Conservation (phyloP, 2,329 filamentous ascomycete species). For the Xylaria sp. region DNA sequence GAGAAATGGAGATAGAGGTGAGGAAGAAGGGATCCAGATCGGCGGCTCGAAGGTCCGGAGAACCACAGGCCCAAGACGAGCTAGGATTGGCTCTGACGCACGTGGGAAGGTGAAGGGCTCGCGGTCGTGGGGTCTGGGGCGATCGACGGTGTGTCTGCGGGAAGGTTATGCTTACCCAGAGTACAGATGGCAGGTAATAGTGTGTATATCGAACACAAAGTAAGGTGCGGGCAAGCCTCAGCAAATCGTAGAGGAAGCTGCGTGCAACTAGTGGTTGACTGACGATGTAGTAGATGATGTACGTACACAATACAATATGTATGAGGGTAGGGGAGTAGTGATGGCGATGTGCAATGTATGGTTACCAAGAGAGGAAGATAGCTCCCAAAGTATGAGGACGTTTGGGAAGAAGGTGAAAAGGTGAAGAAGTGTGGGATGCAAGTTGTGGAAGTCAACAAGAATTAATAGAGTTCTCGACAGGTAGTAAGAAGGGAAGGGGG, state of each 20-base stretch:
- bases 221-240: conserved; percentile 26
- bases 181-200: conserved; percentile 18
- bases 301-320: conserved; percentile 17
- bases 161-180: conserved; percentile 29
- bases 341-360: not conserved
- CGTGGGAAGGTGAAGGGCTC: conserved; percentile 27
- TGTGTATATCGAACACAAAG: conserved; percentile 21
- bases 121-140: not conserved
- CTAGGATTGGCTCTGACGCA: not conserved
- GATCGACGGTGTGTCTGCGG: not conserved
- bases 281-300: conserved; percentile 14
- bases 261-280: conserved; percentile 4
- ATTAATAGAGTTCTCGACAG: not conserved
- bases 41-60: conserved; percentile 7
- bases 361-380: not conserved
- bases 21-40: conserved; percentile 23
- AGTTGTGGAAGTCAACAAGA: not conserved
- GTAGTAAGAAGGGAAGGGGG: not conserved
- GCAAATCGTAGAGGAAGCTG: conserved; percentile 28
- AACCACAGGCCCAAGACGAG: conserved; percentile 22
- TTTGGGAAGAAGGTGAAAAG: conserved; percentile 1
- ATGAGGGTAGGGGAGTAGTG: conserved; percentile 7
- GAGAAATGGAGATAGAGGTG: conserved; percentile 37
- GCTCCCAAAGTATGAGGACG: not conserved
- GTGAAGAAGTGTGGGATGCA: not conserved